A percentile compares a stretch with the other conserved stretches of the same genome.
These are phyloP conservation scores for Sutorius eximius DNA, from an alignment of 1,284 basidiomycete species.

Conservation along the genomic window DNA sequence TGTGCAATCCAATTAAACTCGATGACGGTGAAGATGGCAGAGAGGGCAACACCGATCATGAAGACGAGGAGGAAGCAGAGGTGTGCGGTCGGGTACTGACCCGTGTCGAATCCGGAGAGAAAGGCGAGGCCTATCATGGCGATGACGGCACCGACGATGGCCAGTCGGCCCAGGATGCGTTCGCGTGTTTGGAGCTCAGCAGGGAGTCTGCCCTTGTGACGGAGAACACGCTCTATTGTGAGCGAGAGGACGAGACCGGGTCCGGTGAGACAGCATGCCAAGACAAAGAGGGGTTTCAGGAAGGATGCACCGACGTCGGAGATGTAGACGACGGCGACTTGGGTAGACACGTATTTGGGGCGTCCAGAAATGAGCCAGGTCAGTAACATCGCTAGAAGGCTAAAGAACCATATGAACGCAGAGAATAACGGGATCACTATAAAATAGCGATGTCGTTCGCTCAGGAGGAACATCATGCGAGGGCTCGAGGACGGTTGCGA, in stretches of 20 bases:
- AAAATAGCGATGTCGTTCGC: conserved; percentile 50
- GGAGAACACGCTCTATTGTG: conserved; percentile 56
- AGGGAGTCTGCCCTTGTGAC: conserved; percentile 63
- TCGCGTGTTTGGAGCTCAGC: conserved; percentile 60
- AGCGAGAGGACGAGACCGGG: conserved; percentile 61
- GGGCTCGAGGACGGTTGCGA: neutral
- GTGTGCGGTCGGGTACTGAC: conserved; percentile 50
- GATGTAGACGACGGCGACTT: conserved; percentile 65
- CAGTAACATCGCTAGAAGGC: conserved; percentile 64
- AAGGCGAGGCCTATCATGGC: conserved; percentile 58
- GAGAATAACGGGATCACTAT: conserved; percentile 62
- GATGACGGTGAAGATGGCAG: conserved; percentile 68
- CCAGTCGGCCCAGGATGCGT: conserved; percentile 50
- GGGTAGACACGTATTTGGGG: conserved; percentile 49
- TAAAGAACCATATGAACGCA: conserved; percentile 64
- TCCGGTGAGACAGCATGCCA: conserved; percentile 59
- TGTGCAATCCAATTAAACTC: conserved; percentile 70
- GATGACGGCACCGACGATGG: conserved; percentile 59
- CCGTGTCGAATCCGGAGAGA: conserved; percentile 68
- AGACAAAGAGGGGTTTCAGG: conserved; percentile 71
- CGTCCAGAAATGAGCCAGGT: conserved; percentile 57
- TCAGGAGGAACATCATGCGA: conserved; percentile 17
- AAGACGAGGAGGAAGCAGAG: conserved; percentile 63
- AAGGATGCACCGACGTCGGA: conserved; percentile 70
- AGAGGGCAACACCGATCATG: conserved; percentile 61